Base-by-base conservation (phyloP, 768 basidiomycete genomes). In the Tricholoma flavovirens region DNA sequence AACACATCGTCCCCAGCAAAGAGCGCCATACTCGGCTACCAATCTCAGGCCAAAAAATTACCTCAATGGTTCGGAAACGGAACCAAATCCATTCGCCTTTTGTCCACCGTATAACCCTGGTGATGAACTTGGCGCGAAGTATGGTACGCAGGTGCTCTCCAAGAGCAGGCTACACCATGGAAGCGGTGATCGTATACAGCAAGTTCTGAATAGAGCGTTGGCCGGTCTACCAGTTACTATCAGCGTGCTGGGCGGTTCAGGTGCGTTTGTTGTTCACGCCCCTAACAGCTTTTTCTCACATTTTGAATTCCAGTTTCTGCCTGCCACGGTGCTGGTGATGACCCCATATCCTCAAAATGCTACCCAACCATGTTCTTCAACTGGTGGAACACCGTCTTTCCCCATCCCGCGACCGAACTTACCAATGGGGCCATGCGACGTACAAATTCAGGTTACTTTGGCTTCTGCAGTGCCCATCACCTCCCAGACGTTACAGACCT, bases 361-460 rank as follows among this genome's bases (percentile, higher is more conserved):
- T 99, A 98, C 71, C 96, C 97, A 1, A 86, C 90, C n/a, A 83
- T 84, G 53, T 91, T 98, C 75, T 98, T 98, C 77, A 77, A 87
- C 51, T 99, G 97, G 96, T 97, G 96, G 91, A 93, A 95, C 72
- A 81, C 78, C 53, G 83, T 98, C n/a, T 99, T 99, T 73, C 97
- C 96, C 0, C 93, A 99, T 70, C 96, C 96, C 0, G 95, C 94
- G 1, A 93, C 95, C 10, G 95, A 98, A 69, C 82, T 99, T 62
- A 99, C 96, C 24, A 99, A 99, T 70, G 96, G 96, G 33, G 96
- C 96, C 3, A 89, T 95, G 81, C 81, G 93, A 14, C 85, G 86
- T 50, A 94, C 95, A 19, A 88, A 89, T 71, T 93, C 94, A 1
- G 88, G 86, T 10, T 99, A 99, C 74, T 99, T 95, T 76, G 90